Conservation (phyloP, 306 rosid species). For the Elaeagnus macrophylla region DNA sequence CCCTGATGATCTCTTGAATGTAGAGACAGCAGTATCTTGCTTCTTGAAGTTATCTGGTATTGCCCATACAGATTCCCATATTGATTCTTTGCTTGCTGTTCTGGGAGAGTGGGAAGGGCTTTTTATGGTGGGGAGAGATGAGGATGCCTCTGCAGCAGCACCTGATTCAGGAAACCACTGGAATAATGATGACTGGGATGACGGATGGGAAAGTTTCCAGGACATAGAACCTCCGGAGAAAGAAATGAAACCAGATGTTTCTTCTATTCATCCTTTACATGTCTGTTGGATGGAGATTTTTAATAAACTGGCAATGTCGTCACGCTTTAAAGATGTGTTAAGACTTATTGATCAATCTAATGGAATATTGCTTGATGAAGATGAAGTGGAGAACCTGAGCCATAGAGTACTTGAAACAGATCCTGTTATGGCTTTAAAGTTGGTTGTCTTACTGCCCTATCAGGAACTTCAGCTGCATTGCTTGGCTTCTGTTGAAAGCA, state of each 20-base stretch:
- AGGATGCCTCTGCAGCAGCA: constrained; percentile 40
- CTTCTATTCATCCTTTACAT: constrained; percentile 64
- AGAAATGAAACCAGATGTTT: constrained; percentile 27
- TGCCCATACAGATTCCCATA: constrained; percentile 49
- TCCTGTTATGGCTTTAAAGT: constrained; percentile 61
- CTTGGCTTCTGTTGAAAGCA: constrained; percentile 59
- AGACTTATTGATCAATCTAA: constrained; percentile 61
- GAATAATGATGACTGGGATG: constrained; percentile 86
- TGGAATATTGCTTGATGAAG: constrained; percentile 63
- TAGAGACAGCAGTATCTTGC: constrained; percentile 68
- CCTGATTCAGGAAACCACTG: constrained; percentile 65
- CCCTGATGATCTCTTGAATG: constrained; percentile 52
- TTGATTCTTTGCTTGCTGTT: constrained; percentile 54
- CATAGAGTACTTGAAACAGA: constrained; percentile 41
- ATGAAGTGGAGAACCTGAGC: constrained; percentile 44
- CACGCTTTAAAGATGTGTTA: constrained; percentile 51
- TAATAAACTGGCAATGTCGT: constrained; percentile 40
- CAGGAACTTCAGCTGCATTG: constrained; percentile 46
- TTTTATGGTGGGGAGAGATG: constrained; percentile 35
- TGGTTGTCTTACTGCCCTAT: constrained; percentile 58
- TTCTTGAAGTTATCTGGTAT: constrained; percentile 58
- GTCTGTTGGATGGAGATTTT: constrained; percentile 69
- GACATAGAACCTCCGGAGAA: constrained; percentile 46
- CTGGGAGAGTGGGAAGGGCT: constrained; percentile 91
- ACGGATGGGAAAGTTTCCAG: constrained; percentile 97